phyloP scores from a whole-genome alignment of 345 rosid genomes.

The Jatropha curcas region DNA sequence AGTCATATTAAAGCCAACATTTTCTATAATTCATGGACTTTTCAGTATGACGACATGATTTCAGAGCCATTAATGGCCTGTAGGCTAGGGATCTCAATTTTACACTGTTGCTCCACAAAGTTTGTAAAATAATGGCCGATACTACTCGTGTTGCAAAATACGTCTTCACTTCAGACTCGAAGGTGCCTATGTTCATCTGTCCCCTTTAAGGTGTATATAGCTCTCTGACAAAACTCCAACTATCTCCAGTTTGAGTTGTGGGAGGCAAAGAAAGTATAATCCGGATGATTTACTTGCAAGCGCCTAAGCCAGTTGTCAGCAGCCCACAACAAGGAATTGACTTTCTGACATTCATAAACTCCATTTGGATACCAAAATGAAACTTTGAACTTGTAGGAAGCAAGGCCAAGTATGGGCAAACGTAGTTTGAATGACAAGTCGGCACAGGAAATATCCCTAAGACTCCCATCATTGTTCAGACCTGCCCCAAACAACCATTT shows the following conservation, averaged over 20 bases:
- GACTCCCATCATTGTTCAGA: constrained; percentile 26
- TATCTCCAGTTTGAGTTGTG: constrained; percentile 38
- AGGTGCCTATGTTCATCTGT: constrained; percentile 7
- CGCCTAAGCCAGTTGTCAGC: constrained; percentile 78
- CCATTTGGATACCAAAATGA: constrained; percentile 72
- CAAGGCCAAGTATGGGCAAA: constrained; percentile 75
- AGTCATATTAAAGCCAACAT: not conserved
- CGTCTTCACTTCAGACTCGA: constrained; percentile 21
- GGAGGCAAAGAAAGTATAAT: constrained; percentile 64
- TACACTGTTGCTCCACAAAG: constrained; percentile 11
- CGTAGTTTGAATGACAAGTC: constrained; percentile 48
- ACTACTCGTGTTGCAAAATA: constrained; percentile 2
- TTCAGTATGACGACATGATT: not conserved
- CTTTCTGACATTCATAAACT: constrained; percentile 49
- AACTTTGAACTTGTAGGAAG: constrained; percentile 70
- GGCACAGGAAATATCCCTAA: constrained; percentile 32
- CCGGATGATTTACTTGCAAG: constrained; percentile 75
- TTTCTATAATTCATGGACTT: not conserved
- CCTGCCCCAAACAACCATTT: constrained; percentile 36
- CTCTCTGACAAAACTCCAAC: not conserved
- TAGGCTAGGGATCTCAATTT: not conserved
- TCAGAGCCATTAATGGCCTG: not conserved
- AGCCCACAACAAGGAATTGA: constrained; percentile 49
- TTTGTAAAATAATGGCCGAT: not conserved
- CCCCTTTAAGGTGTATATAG: not conserved